These are phyloP conservation scores for Aleurites moluccanus DNA, from an alignment of 441 rosid species.

Conservation along the genomic window DNA sequence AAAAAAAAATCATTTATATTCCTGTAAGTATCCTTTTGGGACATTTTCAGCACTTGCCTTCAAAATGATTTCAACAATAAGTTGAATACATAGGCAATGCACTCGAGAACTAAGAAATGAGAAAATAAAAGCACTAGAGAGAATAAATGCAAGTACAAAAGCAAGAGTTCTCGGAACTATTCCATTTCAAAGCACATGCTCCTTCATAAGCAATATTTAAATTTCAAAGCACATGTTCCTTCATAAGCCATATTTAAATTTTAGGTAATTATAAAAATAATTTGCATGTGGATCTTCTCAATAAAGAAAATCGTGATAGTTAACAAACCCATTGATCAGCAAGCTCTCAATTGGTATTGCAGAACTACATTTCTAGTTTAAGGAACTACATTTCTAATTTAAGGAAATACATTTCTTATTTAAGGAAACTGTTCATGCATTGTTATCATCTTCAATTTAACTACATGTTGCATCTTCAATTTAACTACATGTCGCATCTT, in stretches of 20 bases:
- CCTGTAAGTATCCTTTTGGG: neutral
- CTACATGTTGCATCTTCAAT: too few relatives aligned
- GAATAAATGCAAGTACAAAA: neutral
- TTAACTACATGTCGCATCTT: too few relatives aligned
- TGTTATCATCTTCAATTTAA: too few relatives aligned
- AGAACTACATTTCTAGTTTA: too few relatives aligned
- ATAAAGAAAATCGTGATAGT: neutral
- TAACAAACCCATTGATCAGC: neutral
- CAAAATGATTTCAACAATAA: neutral
- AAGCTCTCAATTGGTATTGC: neutral
- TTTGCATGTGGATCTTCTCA: neutral
- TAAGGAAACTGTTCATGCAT: neutral
- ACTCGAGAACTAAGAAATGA: neutral
- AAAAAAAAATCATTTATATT: slow-evolving; percentile 1
- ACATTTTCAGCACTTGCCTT: neutral
- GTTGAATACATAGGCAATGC: neutral
- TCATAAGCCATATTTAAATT: too few relatives aligned
- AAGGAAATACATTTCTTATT: too few relatives aligned
- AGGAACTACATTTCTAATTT: too few relatives aligned
- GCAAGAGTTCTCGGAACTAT: neutral
- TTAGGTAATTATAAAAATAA: too few relatives aligned
- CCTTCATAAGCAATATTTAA: neutral
- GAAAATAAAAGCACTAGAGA: neutral
- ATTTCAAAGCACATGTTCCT: too few relatives aligned
- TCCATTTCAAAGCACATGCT: slow-evolving; percentile 1